These are phyloP conservation scores for Erythrophleum fordii DNA, from an alignment of 306 rosid genomes.

Conservation along the genomic window DNA sequence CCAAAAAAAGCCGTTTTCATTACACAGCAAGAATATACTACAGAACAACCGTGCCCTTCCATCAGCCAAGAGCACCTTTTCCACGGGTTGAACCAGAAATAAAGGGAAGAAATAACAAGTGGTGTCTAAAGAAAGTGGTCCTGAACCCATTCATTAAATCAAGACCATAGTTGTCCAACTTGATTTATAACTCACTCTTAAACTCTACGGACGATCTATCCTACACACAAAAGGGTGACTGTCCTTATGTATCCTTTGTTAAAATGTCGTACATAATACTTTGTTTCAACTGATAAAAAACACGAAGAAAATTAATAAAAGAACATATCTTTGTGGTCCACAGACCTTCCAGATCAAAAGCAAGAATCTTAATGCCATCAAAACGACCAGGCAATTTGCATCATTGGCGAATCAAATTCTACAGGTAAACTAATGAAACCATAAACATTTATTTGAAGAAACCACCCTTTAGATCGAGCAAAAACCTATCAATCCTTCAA, in stretches of 20 bases:
- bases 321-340: neutral
- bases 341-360: slow-evolving; percentile 25
- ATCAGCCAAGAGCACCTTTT: slow-evolving; percentile 5
- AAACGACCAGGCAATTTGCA: neutral
- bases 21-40: neutral
- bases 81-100: neutral
- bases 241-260: slow-evolving; percentile 9
- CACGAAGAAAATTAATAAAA: neutral
- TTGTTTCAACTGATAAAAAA: neutral
- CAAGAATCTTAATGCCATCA: slow-evolving; percentile 12
- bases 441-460: slow-evolving; percentile 19
- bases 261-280: slow-evolving; percentile 27
- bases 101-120: slow-evolving; percentile 13
- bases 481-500: neutral
- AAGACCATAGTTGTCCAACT: slow-evolving; percentile 16
- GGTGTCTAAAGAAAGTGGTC: slow-evolving; percentile 8
- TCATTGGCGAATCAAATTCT: slow-evolving; percentile 37
- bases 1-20: slow-evolving; percentile 4
- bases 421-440: neutral
- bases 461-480: slow-evolving; percentile 10
- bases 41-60: slow-evolving; percentile 17
- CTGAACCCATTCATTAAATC: slow-evolving; percentile 22
- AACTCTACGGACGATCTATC: neutral
- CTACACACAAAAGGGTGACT: slow-evolving; percentile 13
- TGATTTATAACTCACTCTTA: neutral